Base-by-base conservation (phyloP, 768 basidiomycete species). In the Phanerochaete sordida region DNA sequence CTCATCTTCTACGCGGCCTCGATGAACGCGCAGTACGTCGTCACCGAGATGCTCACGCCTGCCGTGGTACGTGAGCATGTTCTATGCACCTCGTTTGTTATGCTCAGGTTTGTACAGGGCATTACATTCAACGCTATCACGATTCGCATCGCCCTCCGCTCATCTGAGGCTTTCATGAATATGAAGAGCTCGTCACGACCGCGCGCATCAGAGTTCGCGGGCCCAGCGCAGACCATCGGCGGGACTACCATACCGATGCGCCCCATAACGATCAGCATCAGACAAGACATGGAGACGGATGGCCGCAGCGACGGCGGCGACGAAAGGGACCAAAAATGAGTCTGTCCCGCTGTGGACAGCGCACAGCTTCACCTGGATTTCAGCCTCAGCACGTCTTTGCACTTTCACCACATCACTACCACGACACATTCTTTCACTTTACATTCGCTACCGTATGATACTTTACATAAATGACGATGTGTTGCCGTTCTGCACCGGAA, bases 81-180 rank as follows among this genome's bases (percentile, higher is more conserved):
- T 30, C 9, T 9, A n/a, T 33, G 30, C 9, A 5, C 50, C 19
- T 8, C 12, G 12, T 21, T 28, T n/a, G 28, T 31, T 16, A 3
- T 19, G 15, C 9, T 11, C 13, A 31, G 55, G 43, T n/a, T 27
- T 7, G 13, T 33, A 5, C 27, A 66, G 67, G 65, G 60, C 2
- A 68, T 69, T 26, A 68, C 65, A 12, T 69, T 69, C 64, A 68
- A 64, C 50, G 62, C 64, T 1, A 69, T 69, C 49, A 69, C 64
- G 3, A 66, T 69, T 21, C 59, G 65, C 21, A 65, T 69, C 27
- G 62, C 59, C 1, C 31, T 68, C 26, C 64, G 65, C 19, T 31
- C 50, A 23, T 37, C 33, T 9, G 57, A 58, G 30, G 37, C 24
- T 19, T 28, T 39, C 15, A 66, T 15, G 5, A 52, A 35, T 35